Percentiles rank a stretch among this genome's conserved stretches.
phyloP scores from a whole-genome alignment of 208 protist genomes.

The Crithidia expoeki region DNA sequence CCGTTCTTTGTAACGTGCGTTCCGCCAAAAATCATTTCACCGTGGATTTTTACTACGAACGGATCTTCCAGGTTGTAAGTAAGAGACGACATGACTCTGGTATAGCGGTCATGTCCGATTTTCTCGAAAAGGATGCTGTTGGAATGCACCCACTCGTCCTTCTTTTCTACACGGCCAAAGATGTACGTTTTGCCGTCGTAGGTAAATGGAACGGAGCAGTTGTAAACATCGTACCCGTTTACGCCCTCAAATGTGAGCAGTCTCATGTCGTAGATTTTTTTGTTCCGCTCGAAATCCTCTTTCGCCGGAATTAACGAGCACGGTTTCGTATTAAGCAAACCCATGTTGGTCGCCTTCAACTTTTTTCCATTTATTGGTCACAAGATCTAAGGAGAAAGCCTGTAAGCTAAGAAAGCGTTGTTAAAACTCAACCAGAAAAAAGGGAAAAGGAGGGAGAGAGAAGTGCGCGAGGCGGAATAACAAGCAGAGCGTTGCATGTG shows the following conservation, averaged over 20 bases:
- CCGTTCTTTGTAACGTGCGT: slow-evolving; percentile 55
- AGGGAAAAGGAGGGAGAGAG: not conserved
- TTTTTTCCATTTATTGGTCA: slow-evolving; percentile 4
- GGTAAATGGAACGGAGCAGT: slow-evolving; percentile 63
- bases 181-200: slow-evolving; percentile 62
- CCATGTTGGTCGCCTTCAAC: slow-evolving; percentile 24
- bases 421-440: not conserved
- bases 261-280: slow-evolving; percentile 37
- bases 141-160: slow-evolving; percentile 58
- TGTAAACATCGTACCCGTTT: slow-evolving; percentile 63
- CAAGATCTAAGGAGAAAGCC: not conserved
- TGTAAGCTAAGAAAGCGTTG: too few species aligned
- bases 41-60: slow-evolving; percentile 65
- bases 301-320: slow-evolving; percentile 49
- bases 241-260: slow-evolving; percentile 47
- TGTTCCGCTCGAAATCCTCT: slow-evolving; percentile 56
- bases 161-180: slow-evolving; percentile 62
- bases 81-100: slow-evolving; percentile 25
- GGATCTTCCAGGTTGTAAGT: slow-evolving; percentile 60
- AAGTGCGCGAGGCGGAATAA: too few species aligned
- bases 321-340: slow-evolving; percentile 39
- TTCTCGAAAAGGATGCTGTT: slow-evolving; percentile 54
- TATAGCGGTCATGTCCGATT: slow-evolving; percentile 47
- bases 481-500: not conserved
- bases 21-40: slow-evolving; percentile 63